phyloP scores from a whole-genome alignment of 345 rosid genomes.

The Camelina neglecta region DNA sequence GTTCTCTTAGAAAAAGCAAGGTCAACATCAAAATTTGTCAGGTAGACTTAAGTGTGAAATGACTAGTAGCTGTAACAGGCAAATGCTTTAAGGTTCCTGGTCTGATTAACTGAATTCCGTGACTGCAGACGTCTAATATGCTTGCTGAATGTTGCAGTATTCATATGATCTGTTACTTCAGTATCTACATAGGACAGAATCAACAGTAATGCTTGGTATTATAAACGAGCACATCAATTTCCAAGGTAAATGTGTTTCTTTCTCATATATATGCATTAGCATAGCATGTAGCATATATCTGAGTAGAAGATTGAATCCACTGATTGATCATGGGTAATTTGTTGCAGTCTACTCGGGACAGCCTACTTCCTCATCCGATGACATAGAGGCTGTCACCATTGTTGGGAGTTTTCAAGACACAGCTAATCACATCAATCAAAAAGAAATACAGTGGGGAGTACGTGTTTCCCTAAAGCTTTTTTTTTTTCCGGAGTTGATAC shows the following conservation, averaged over 20 bases:
- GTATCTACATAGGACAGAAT: constrained; percentile 79
- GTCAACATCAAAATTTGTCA: constrained; percentile 89
- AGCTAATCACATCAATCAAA: constrained; percentile 75
- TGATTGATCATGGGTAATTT: constrained; percentile 30
- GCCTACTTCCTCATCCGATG: constrained; percentile 82
- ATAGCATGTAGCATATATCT: neutral
- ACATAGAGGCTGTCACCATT: constrained; percentile 74
- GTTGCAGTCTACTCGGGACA: constrained; percentile 91
- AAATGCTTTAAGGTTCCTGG: constrained; percentile 22
- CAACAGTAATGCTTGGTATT: constrained; percentile 84
- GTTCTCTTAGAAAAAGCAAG: constrained; percentile 82
- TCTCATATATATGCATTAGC: constrained; percentile 22
- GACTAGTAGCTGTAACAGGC: constrained; percentile 6
- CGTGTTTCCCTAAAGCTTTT: constrained; percentile 36
- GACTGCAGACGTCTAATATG: constrained; percentile 25
- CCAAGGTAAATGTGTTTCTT: constrained; percentile 59
- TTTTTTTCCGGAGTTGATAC: neutral
- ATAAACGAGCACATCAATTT: constrained; percentile 87
- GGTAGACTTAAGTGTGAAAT: constrained; percentile 50
- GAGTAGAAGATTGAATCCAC: constrained; percentile 10
- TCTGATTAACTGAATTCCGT: constrained; percentile 27
- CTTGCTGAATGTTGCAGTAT: constrained; percentile 62
- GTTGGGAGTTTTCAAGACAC: constrained; percentile 75
- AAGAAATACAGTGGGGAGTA: constrained; percentile 93
- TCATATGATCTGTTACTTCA: constrained; percentile 92